A percentile compares a stretch with the other conserved stretches of the same genome.
Evolutionary conservation across 495 filamentous ascomycete species (phyloP).

Genomic region (Neurospora africana): DNA sequence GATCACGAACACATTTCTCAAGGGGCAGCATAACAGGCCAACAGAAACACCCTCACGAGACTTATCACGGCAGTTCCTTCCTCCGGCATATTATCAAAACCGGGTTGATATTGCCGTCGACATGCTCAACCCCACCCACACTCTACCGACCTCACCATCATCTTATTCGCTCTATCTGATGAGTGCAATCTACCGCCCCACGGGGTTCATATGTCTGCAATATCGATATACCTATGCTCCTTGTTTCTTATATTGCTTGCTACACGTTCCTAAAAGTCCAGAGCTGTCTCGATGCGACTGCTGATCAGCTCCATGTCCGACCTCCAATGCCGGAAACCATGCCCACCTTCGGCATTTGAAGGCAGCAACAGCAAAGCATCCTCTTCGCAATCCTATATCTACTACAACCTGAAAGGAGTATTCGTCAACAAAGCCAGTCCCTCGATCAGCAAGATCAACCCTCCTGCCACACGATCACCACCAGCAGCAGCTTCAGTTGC

Average conservation of each 20-base stretch:
- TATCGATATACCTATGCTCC: neutral
- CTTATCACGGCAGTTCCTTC: neutral
- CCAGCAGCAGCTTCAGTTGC: neutral
- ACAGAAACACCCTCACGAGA: neutral
- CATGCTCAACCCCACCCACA: conserved; percentile 10
- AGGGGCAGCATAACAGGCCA: neutral
- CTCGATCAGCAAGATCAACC: neutral
- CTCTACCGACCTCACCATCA: conserved; percentile 9
- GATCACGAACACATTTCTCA: neutral
- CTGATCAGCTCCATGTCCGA: neutral
- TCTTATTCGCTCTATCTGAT: conserved; percentile 7
- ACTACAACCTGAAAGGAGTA: too few relatives aligned
- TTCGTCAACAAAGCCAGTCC: neutral
- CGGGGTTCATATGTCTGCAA: neutral
- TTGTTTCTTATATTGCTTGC: neutral
- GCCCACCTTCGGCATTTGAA: neutral
- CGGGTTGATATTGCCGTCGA: conserved; percentile 14
- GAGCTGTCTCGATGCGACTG: neutral
- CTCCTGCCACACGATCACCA: neutral
- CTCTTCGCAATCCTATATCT: neutral
- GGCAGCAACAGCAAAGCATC: neutral
- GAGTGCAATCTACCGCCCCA: conserved; percentile 15
- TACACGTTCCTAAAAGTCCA: neutral
- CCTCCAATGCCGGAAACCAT: neutral
- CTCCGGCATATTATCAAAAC: neutral